Base-by-base conservation (phyloP, 2,329 filamentous ascomycete species). In the Colletotrichum sp. region DNA sequence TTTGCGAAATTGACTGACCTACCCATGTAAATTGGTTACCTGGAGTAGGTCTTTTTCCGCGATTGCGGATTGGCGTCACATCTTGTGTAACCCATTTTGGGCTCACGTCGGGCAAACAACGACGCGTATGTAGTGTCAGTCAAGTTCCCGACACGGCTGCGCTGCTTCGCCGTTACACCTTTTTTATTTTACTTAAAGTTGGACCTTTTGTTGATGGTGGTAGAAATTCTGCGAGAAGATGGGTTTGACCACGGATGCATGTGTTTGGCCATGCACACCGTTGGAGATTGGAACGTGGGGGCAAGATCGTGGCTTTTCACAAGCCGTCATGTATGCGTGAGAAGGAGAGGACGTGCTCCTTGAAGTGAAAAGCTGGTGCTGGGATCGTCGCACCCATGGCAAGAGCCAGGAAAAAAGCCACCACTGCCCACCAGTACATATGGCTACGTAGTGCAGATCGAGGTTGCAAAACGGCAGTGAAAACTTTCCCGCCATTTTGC, bases 391-490 rank as follows among this genome's bases (percentile, higher is more conserved):
- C 39, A 34, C 4, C 59, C 48, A 69, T 28, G 55, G 32, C 67
- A 75, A 15, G 32, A 63, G 24, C 34, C 30, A 62, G 26, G 16
- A 18, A 39, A 26, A 24, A 24, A 36, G 26, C 52, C 36, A 13
- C 9, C 36, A 36, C 48, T 62, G 26, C n/a, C 52, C 28, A 13
- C 9, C 36, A 36, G 48, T 62, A 34, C n/a, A 32, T 68, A 30
- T 22, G 39, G 36, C 36, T 48, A 24, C 59, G 26, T 64, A 22
- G 60, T 30, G 68, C 34, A 71, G 55, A 57, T 66, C 36, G 70
- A 68, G 26, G 70, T 64, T 69, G 64, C 44, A 73, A 73, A 75
- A 48, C 64, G 39, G 57, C 65, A 65, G 55, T 69, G 44, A 28
- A 59, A 65, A 48, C 64, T 65, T 65, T 39, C 28, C 52, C 30